Evolutionary conservation across 441 rosid genomes (phyloP).

Genomic region (Gossypium schwendimanii): DNA sequence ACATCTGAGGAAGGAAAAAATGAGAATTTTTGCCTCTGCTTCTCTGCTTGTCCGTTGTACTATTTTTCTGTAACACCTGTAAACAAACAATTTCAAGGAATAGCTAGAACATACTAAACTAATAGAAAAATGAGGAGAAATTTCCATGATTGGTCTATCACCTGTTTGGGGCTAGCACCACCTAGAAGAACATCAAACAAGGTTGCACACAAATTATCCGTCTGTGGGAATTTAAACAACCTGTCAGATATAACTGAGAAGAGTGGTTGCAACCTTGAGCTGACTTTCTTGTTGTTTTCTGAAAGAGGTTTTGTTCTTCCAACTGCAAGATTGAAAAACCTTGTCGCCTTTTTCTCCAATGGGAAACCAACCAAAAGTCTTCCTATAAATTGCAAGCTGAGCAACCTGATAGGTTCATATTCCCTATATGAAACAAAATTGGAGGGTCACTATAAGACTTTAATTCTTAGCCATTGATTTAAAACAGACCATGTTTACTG

Average conservation of each 20-base stretch:
- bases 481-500: not conserved
- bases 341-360: constrained; percentile 80
- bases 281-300: constrained; percentile 55
- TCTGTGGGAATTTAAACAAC: constrained; percentile 75
- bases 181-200: constrained; percentile 98
- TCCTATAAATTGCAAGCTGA: constrained; percentile 91
- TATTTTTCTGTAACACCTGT: constrained; percentile 85
- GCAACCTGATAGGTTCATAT: constrained; percentile 83
- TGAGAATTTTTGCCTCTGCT: constrained; percentile 62
- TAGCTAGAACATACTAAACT: not conserved
- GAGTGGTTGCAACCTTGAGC: constrained; percentile 59
- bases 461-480: constrained; percentile 5
- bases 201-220: constrained; percentile 82
- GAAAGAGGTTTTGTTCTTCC: constrained; percentile 66
- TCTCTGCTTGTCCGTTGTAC: constrained; percentile 58
- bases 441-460: constrained; percentile 2
- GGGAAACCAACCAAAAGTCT: constrained; percentile 85
- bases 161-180: constrained; percentile 99
- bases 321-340: constrained; percentile 77
- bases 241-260: constrained; percentile 74
- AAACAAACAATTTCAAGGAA: constrained; percentile 8
- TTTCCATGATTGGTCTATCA: constrained; percentile 23
- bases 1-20: constrained; percentile 81
- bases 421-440: constrained; percentile 52
- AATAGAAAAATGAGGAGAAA: constrained; percentile 7